Conservation (phyloP, 2,329 filamentous ascomycete genomes). For the Cladosporium sp. region DNA sequence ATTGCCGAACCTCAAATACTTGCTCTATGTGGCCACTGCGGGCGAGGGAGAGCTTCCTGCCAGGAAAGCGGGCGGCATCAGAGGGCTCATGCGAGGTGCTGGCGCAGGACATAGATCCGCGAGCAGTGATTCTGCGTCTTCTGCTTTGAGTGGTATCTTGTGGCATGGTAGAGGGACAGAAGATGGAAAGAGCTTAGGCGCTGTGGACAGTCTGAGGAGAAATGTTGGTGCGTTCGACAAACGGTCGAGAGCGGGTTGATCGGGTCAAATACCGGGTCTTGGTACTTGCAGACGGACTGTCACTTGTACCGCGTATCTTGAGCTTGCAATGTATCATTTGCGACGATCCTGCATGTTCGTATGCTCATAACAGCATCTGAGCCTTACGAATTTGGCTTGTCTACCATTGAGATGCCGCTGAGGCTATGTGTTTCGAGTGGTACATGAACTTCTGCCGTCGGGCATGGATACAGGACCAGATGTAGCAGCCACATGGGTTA, state of each 20-base stretch:
- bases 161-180: constrained; percentile 16
- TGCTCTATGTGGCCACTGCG: constrained; percentile 83
- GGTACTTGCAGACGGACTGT: too few species aligned
- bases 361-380: too few species aligned
- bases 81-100: constrained; percentile 37
- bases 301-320: too few species aligned
- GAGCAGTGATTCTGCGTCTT: constrained; percentile 24
- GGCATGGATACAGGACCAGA: too few species aligned
- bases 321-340: too few species aligned
- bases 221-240: constrained; percentile 5
- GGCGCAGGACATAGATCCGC: constrained; percentile 14
- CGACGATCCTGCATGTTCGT: too few species aligned
- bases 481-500: too few species aligned
- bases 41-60: constrained; percentile 61
- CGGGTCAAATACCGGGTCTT: neutral
- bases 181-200: constrained; percentile 21
- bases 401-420: too few species aligned
- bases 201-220: constrained; percentile 26
- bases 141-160: constrained; percentile 20
- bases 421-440: too few species aligned
- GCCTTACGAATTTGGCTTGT: too few species aligned
- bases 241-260: neutral
- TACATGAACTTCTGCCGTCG: too few species aligned
- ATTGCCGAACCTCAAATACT: constrained; percentile 86
- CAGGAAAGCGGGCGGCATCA: constrained; percentile 51